Base-by-base conservation (phyloP, 345 rosid genomes). In the Microthlaspi erraticum region DNA sequence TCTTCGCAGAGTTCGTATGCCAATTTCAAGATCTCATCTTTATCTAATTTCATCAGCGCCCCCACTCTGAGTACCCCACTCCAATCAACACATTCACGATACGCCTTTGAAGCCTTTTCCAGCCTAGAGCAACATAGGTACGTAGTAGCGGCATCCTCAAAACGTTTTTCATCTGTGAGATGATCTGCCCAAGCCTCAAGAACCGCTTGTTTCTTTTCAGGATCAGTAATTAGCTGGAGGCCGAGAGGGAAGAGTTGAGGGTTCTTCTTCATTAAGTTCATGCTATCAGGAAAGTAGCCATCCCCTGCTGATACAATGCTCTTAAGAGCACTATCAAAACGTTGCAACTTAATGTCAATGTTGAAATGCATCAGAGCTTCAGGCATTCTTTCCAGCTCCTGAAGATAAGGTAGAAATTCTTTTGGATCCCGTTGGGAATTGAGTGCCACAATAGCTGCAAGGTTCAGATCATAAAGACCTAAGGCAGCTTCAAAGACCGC, bases 401-500 rank as follows among this genome's bases (percentile, higher is more conserved):
- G 92, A 54, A 94, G 97, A 78, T 83, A 91, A 68, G 99, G 99
- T 78, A 91, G 91, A 82, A 94, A 91, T 64, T 94, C 99, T 85
- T 94, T 94, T 16, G 99, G 99, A 68, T 94, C 99, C 50, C 83
- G 85, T 44, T 94, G 95, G 72, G 99, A 89, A 78, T 94, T 91
- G 77, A 91, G 79, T 58, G 99, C 98, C 80, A 94, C 99, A 48
- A 94, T 89, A 76, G 99, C 99, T 75, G 96, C 90, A 79, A 94
- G 97, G 82, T 89, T 86, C 84, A 94, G 79, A 83, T 91, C 98
- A 63, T 91, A 91, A 71, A 91, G 96, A 50, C 99, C 99, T 53
- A 94, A 76, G 69, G 99, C 97, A 76, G 99, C 89, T 81, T 89
- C 91, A 80, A 83, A 94, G 61, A 94, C 88, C 41, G 92, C 98